Evolutionary conservation across 2,329 filamentous ascomycete genomes (phyloP), one percentile per base, ranked within the genome.

Genomic region (Beauveria varroae): DNA sequence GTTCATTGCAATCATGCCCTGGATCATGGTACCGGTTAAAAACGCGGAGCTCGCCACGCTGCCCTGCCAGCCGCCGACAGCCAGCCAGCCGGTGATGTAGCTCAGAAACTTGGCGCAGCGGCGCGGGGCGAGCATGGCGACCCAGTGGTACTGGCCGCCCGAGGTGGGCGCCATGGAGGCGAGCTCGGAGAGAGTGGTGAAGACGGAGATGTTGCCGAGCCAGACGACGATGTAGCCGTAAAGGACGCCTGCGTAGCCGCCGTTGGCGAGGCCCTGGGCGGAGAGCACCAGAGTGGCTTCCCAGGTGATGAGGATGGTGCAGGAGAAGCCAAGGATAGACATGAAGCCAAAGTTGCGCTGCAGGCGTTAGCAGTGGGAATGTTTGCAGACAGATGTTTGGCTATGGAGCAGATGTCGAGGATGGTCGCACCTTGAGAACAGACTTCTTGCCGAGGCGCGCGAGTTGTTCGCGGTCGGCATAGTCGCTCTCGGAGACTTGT

Each of bases 131-230:
- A 82, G 77, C 58, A 79, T 76, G 1, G 76, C 80, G 0, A 83
- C 79, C 79, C 80, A 83, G 67, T 83, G 79, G 65, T 84, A 84
- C 69, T 85, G 80, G 16, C 82, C 81, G 47, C 81, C 81, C 1
- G 79, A 34, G 70, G 82, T 62, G 71, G 80, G 57, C 68, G 79
- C 72, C 71, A 76, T 76, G 1, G 72, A 75, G 0, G 72, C 72
- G 65, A 75, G 72, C 65, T 76, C 75, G 3, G 57, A 63, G 9
- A 63, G 57, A 5, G 62, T 70, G 14, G 71, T 69, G 2, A 74
- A 76, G 14, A 76, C 70, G 14, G 72, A 70, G 43, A 74, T 65
- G 58, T 71, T 74, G 9, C 77, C 78, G 28, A 76, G 65, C 73
- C 76, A 77, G n/a, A 71, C 74, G n/a, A 77, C 68, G 1, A 81